Evolutionary conservation across 345 rosid species (phyloP).

Genomic region (Populus euphratica): DNA sequence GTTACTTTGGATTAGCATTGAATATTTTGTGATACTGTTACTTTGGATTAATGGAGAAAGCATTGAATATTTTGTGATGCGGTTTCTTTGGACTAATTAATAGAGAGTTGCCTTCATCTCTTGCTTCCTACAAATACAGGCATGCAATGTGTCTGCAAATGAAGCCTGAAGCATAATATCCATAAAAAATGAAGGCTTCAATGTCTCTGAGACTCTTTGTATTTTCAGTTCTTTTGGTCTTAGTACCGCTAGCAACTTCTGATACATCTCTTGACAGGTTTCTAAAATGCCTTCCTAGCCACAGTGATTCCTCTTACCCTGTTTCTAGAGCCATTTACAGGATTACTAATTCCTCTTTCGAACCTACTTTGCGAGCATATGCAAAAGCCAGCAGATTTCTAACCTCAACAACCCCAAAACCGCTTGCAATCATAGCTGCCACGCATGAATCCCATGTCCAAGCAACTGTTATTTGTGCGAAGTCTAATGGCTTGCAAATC

Average conservation of each 20-base stretch:
- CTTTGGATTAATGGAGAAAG: no score
- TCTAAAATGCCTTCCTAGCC: background rate
- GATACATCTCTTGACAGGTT: background rate
- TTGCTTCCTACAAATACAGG: background rate
- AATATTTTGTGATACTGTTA: no score
- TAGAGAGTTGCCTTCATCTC: no score
- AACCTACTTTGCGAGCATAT: background rate
- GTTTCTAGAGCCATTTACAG: background rate
- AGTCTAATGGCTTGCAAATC: background rate
- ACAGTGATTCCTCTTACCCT: background rate
- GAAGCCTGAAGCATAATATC: no score
- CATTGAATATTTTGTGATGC: no score
- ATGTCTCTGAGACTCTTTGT: background rate
- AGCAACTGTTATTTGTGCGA: constrained; percentile 9
- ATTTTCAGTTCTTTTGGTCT: background rate
- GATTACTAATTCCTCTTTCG: background rate
- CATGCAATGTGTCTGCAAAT: no score
- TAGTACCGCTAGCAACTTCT: background rate
- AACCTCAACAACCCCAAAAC: background rate
- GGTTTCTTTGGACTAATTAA: no score
- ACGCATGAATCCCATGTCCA: constrained; percentile 7
- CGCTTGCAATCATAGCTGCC: constrained; percentile 3
- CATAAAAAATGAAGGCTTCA: background rate
- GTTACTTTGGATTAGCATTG: no score
- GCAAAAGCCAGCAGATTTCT: background rate